Conservation (phyloP, 495 filamentous ascomycete species). For the Penicillium subrubescens region DNA sequence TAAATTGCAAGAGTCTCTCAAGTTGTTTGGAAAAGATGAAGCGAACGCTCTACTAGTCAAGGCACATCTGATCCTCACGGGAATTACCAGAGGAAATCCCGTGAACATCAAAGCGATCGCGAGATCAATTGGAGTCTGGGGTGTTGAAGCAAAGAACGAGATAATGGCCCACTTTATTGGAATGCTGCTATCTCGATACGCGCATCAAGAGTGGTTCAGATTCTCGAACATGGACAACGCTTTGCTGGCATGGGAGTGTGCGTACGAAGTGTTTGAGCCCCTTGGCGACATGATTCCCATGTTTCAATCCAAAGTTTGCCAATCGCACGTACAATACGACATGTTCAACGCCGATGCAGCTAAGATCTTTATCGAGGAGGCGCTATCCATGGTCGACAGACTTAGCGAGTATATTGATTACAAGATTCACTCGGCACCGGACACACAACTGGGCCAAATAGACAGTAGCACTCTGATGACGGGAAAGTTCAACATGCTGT, state of each 20-base stretch:
- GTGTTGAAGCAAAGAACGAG: constrained; percentile 22
- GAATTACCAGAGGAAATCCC: constrained; percentile 17
- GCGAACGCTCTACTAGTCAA: constrained; percentile 22
- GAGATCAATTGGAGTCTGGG: constrained; percentile 26
- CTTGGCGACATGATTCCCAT: constrained; percentile 18
- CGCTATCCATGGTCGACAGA: constrained; percentile 14
- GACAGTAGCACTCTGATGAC: constrained; percentile 2
- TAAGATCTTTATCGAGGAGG: constrained; percentile 14
- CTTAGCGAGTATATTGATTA: constrained; percentile 7
- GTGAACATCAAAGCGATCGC: constrained; percentile 15
- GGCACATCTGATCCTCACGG: constrained; percentile 24
- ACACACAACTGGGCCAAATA: constrained; percentile 3
- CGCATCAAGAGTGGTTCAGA: constrained; percentile 20
- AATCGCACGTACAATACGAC: constrained; percentile 19
- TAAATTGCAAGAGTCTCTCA: constrained; percentile 17
- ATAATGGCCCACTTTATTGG: constrained; percentile 18
- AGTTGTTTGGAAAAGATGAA: constrained; percentile 26
- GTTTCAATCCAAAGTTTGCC: constrained; percentile 21
- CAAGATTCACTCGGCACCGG: constrained; percentile 3
- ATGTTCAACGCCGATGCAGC: constrained; percentile 20
- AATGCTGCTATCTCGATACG: constrained; percentile 16
- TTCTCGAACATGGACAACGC: constrained; percentile 22
- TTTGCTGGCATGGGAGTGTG: constrained; percentile 19
- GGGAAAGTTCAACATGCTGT: constrained; percentile 12
- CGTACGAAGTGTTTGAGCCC: constrained; percentile 14